Percentiles rank a stretch among this genome's conserved stretches.
Conservation (phyloP, 106 monocot genomes). For the Dendrobium officinale region DNA sequence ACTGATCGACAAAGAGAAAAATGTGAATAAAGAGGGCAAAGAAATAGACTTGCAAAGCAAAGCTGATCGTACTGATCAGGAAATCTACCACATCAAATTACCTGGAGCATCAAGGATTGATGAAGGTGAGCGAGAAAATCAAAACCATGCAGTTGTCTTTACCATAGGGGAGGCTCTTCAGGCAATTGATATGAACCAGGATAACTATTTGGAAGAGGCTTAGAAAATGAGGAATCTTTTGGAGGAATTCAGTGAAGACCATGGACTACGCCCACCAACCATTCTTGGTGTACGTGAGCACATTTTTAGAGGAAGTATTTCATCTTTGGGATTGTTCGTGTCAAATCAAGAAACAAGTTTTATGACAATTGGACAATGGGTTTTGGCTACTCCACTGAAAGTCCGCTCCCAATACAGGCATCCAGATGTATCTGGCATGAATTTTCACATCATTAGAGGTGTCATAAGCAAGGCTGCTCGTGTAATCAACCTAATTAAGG, state of each 20-base stretch:
- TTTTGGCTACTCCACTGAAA: conserved; percentile 80
- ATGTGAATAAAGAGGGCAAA: too few species aligned
- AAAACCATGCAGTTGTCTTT: conserved; percentile 96
- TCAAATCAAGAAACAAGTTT: too few species aligned
- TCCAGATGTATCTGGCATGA: conserved; percentile 93
- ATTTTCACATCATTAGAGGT: conserved; percentile 84
- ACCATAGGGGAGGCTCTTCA: conserved; percentile 98
- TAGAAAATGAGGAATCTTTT: too few species aligned
- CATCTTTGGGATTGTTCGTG: too few species aligned
- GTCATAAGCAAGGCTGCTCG: conserved; percentile 29
- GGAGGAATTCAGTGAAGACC: too few species aligned
- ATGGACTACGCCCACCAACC: too few species aligned
- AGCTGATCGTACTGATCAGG: too few species aligned
- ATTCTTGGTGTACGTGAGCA: too few species aligned
- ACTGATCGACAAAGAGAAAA: too few species aligned
- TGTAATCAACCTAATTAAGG: conserved; percentile 90
- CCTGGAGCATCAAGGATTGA: conserved; percentile 86
- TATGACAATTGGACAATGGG: conserved; percentile 11
- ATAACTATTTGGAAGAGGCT: too few species aligned
- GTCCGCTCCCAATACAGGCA: conserved; percentile 98
- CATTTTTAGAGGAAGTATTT: too few species aligned
- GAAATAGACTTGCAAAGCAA: too few species aligned
- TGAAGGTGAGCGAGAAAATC: conserved; percentile 99
- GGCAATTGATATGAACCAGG: conserved; percentile 13
- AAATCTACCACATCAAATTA: conserved; percentile 47